Conservation (phyloP, 202 grass and related monocot species). For the Hordeum pubiflorum region DNA sequence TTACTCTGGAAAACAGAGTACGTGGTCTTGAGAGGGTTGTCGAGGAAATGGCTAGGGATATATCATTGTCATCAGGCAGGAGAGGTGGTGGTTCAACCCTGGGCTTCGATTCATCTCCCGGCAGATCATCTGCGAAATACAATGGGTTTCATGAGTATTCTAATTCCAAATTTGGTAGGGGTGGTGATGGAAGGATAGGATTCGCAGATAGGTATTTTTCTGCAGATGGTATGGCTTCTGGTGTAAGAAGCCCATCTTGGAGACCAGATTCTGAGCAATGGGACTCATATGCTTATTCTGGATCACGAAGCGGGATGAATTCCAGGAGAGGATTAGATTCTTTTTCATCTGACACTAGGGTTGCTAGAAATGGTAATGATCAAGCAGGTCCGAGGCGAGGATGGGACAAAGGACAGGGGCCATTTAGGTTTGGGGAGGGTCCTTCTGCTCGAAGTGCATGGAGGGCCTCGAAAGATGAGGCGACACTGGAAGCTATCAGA, state of each 20-base stretch:
- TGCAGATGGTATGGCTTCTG: conserved; percentile 46
- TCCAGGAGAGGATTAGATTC: conserved; percentile 57
- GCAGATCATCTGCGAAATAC: conserved; percentile 66
- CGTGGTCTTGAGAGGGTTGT: conserved; percentile 88
- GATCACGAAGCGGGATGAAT: conserved; percentile 52
- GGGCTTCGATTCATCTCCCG: conserved; percentile 65
- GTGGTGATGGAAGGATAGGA: conserved; percentile 48
- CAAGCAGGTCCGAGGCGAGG: conserved; percentile 45
- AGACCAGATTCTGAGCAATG: conserved; percentile 77
- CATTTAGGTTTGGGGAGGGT: conserved; percentile 87
- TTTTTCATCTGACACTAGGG: conserved; percentile 48
- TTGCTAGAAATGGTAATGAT: conserved; percentile 51
- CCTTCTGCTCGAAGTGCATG: conserved; percentile 96
- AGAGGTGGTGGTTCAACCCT: conserved; percentile 55
- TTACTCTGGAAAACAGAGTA: conserved; percentile 89
- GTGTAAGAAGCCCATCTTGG: conserved; percentile 54
- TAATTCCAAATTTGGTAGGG: conserved; percentile 66
- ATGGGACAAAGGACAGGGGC: conserved; percentile 74
- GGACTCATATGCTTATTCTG: conserved; percentile 57
- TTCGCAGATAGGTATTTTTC: conserved; percentile 65
- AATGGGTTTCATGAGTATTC: conserved; percentile 77
- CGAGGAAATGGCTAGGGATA: conserved; percentile 82
- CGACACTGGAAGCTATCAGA: conserved; percentile 85
- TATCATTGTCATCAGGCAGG: conserved; percentile 64
- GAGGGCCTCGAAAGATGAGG: conserved; percentile 96